A percentile compares a stretch with the other conserved stretches of the same genome.
These are phyloP conservation scores for Russula foetens DNA, from an alignment of 768 basidiomycete genomes.

Conservation along the genomic window DNA sequence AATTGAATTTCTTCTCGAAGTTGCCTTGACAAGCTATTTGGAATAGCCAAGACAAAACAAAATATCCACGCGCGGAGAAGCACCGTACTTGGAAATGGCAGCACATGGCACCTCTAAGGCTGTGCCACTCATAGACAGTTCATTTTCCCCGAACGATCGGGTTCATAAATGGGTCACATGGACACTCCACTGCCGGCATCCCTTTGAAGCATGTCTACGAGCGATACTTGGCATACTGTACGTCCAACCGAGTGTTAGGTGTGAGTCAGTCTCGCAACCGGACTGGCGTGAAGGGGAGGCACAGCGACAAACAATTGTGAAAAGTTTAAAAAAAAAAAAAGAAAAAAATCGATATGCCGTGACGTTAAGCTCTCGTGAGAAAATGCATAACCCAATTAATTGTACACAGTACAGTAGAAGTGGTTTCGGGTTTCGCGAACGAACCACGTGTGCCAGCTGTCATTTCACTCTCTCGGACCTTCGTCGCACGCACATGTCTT, in stretches of 20 bases:
- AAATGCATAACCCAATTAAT: too few species aligned
- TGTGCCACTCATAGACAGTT: neutral
- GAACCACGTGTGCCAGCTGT: neutral
- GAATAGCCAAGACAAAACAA: neutral
- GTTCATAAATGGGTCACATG: conserved; percentile 2
- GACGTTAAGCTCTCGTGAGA: too few species aligned
- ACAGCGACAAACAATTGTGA: too few species aligned
- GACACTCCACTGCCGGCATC: too few species aligned
- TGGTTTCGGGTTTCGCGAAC: too few species aligned
- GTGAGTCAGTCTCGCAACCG: too few species aligned
- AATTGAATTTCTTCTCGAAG: neutral
- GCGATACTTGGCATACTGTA: neutral
- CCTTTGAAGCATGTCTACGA: too few species aligned
- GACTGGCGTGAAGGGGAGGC: too few species aligned
- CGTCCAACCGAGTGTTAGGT: too few species aligned
- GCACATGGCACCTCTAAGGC: neutral
- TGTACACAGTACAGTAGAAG: too few species aligned
- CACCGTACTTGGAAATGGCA: neutral
- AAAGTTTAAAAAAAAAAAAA: too few species aligned
- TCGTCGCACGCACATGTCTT: conserved; percentile 15
- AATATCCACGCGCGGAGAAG: neutral
- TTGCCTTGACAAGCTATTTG: neutral
- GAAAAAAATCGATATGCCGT: too few species aligned
- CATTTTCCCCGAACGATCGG: neutral
- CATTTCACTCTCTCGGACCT: neutral